A percentile compares a stretch with the other conserved stretches of the same genome.
These are phyloP conservation scores for Staphylotrichum tortipilum DNA, from an alignment of 495 filamentous ascomycete species.

Conservation along the genomic window DNA sequence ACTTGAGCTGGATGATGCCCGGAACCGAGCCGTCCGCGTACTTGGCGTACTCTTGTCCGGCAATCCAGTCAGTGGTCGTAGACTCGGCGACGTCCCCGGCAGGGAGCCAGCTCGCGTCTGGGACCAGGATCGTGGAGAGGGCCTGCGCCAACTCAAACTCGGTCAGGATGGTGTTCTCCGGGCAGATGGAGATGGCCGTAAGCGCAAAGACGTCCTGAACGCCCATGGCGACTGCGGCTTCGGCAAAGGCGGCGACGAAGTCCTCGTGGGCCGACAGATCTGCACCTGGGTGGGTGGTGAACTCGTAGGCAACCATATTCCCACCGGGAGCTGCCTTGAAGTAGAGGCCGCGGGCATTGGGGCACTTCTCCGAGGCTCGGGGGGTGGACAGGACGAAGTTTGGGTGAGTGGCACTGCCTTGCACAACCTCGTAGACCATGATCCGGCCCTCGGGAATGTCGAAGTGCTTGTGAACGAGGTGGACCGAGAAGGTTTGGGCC, in stretches of 20 bases:
- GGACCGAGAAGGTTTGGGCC: neutral
- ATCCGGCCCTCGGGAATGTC: neutral
- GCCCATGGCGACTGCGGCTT: neutral
- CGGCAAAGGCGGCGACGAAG: neutral
- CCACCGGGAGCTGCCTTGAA: neutral
- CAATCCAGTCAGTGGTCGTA: slow-evolving; percentile 1
- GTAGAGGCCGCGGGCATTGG: neutral
- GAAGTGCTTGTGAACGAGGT: slow-evolving; percentile 2
- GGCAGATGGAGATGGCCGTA: neutral
- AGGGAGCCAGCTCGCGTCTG: neutral
- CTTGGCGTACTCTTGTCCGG: neutral
- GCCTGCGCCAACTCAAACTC: neutral
- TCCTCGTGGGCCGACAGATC: neutral
- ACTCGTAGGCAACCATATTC: slow-evolving; percentile 1
- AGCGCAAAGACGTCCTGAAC: slow-evolving; percentile 2
- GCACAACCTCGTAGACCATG: slow-evolving; percentile 1
- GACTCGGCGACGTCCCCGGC: neutral
- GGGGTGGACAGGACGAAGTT: neutral
- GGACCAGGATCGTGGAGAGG: neutral
- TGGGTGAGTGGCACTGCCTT: neutral
- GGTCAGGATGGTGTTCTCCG: neutral
- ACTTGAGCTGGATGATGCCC: neutral
- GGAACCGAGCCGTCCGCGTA: slow-evolving; percentile 1
- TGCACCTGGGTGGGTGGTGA: neutral
- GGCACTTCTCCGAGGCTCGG: neutral